phyloP scores from a whole-genome alignment of 495 filamentous ascomycete genomes.

The Clohesyomyces aquaticus region DNA sequence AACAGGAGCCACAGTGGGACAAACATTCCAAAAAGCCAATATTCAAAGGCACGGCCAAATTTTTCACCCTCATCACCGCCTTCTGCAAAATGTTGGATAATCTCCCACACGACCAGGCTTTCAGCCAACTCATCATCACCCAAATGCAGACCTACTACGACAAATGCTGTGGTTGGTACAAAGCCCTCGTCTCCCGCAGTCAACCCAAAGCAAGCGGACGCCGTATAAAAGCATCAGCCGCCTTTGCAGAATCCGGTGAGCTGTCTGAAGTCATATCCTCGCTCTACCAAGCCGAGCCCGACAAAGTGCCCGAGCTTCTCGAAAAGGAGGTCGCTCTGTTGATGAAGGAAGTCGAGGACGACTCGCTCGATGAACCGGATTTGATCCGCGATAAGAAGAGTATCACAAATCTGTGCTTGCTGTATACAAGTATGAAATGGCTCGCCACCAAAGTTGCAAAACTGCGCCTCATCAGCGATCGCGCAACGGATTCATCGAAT shows the following conservation, averaged over 20 bases:
- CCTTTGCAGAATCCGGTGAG: conserved; percentile 69
- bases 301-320: conserved; percentile 41
- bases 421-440: conserved; percentile 99
- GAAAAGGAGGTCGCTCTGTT: conserved; percentile 68
- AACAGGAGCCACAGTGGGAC: conserved; percentile 81
- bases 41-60: conserved; percentile 89
- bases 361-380: conserved; percentile 70
- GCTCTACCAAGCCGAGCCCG: conserved; percentile 57
- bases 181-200: conserved; percentile 60
- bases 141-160: conserved; percentile 91
- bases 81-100: conserved; percentile 95
- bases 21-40: conserved; percentile 77
- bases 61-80: conserved; percentile 81
- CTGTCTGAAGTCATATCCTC: conserved; percentile 66
- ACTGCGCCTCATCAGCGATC: conserved; percentile 70
- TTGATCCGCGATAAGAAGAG: conserved; percentile 89
- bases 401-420: conserved; percentile 77
- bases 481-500: conserved; percentile 50
- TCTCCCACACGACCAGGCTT: conserved; percentile 95
- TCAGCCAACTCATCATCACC: conserved; percentile 84
- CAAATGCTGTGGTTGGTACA: conserved; percentile 82
- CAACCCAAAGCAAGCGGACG: conserved; percentile 53
- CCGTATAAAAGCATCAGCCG: conserved; percentile 71
- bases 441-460: conserved; percentile 76
- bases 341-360: conserved; percentile 64